Percentiles rank a stretch among this genome's conserved stretches.
These are phyloP conservation scores for Prunus mume DNA, from an alignment of 306 rosid species.

Conservation along the genomic window DNA sequence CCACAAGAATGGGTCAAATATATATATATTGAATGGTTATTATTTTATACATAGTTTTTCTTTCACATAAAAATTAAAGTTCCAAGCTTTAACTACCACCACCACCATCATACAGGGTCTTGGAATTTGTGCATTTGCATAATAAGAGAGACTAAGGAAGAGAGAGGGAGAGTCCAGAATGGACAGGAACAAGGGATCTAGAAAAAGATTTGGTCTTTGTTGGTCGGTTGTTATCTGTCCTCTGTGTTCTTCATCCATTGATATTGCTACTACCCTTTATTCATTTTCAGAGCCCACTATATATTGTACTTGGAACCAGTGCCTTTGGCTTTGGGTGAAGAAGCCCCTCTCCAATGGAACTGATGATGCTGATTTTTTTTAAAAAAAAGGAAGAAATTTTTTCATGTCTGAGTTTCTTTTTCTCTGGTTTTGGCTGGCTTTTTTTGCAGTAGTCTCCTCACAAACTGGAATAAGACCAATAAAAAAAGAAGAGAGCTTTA, in stretches of 20 bases:
- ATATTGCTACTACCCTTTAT: conserved; percentile 40
- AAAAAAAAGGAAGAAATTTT: background rate
- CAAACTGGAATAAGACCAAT: conserved; percentile 17
- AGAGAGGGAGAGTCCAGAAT: too few relatives aligned
- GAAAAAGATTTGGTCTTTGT: conserved; percentile 57
- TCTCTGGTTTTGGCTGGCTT: background rate
- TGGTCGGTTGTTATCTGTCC: conserved; percentile 58
- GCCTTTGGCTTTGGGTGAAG: too few relatives aligned
- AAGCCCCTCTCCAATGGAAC: conserved; percentile 17
- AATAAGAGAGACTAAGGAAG: conserved; percentile 6
- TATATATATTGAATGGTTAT: background rate
- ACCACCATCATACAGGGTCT: conserved; percentile 30
- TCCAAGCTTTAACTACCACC: conserved; percentile 17
- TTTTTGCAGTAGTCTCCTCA: background rate
- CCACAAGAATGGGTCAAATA: conserved; percentile 25
- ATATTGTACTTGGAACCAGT: too few relatives aligned
- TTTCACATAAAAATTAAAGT: background rate
- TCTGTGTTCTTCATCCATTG: conserved; percentile 39
- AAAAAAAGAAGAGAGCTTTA: background rate
- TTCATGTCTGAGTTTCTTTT: background rate
- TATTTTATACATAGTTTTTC: background rate
- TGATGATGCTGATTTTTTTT: background rate
- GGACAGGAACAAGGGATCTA: conserved; percentile 41
- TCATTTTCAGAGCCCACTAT: conserved; percentile 35
- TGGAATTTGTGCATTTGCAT: conserved; percentile 53